phyloP scores from a whole-genome alignment of 1,284 basidiomycete species.

The Austropuccinia psidii region DNA sequence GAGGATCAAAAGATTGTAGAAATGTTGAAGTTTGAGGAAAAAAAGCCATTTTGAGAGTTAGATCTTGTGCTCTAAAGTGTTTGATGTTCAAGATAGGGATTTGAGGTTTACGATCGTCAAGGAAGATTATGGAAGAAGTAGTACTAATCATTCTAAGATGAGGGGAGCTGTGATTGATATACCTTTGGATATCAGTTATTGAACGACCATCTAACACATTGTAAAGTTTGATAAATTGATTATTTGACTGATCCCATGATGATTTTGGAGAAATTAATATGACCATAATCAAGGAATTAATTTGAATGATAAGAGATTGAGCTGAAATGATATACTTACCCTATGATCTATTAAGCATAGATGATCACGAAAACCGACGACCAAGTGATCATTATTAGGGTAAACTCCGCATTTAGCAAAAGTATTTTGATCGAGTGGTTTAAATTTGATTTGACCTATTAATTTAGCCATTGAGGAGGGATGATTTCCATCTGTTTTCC shows the following conservation, averaged over 20 bases:
- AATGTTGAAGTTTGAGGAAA: too few species aligned
- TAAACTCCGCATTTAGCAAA: slow-evolving; percentile 14
- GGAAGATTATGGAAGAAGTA: neutral
- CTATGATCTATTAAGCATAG: slow-evolving; percentile 8
- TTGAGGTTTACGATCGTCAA: slow-evolving; percentile 24
- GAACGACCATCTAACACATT: neutral
- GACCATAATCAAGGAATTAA: neutral
- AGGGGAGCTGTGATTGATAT: neutral
- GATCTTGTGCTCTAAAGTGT: slow-evolving; percentile 16
- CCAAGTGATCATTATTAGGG: slow-evolving; percentile 4
- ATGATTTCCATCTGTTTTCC: neutral
- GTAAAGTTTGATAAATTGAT: slow-evolving; percentile 18
- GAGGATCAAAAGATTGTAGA: neutral
- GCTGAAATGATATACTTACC: neutral
- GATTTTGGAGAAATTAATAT: neutral
- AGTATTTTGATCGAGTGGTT: neutral
- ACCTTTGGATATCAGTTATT: slow-evolving; percentile 28
- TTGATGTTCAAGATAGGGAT: neutral
- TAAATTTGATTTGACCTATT: neutral
- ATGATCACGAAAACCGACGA: slow-evolving; percentile 21
- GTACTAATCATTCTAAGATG: slow-evolving; percentile 27
- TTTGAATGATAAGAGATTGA: neutral
- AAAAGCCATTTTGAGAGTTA: slow-evolving; percentile 19
- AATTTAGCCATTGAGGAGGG: neutral
- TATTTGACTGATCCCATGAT: neutral